Evolutionary conservation across 1,139 yeast species (phyloP), one percentile per base, ranked within the genome.

Genomic region (Citeromyces hawaiiensis): DNA sequence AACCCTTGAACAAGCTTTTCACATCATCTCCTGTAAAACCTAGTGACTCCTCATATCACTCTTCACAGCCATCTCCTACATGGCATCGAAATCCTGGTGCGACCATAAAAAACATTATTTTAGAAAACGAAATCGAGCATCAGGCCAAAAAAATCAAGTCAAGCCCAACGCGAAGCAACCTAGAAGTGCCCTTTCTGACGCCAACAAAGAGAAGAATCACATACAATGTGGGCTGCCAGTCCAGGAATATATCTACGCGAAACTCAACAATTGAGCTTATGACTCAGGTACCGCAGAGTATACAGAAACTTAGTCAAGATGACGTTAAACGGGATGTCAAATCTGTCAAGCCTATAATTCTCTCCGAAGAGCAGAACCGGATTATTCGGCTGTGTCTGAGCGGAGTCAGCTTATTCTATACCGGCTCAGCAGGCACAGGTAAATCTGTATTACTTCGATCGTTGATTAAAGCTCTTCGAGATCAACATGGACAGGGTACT

Each of bases 351-450:
- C 63, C 72, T 0, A 53, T 72, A 1, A 55, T 64, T 5, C 57
- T 80, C 10, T 72, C 82, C 43, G 68, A 68, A 17, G 97, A 91
- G 53, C 98, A 91, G 57, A 59, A 64, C 38, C 58, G 64, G 25
- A 86, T 91, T 7, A 63, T 85, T 10, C 66, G 72, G n/a, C 59
- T 81, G 37, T 91, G 86, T 4, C 64, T 76, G 25, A 62, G 70
- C 25, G 73, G 85, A 0, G 60, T 64, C 16, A 82, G 79, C 35
- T 57, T 86, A 1, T 87, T 87, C 53, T 87, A 83, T 52, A 87
- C 96, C 0, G 97, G 97, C 34, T 83, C 96, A 34, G 97, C 97
- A 0, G 97, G 96, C 51, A 87, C 96, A 1, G 97, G 97, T 51
- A 87, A 87, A 55, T 85, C 96, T 1, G 78, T 87, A 4, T 63